Evolutionary conservation across 257 asterid species (phyloP).

Genomic region (Solanum chilense): DNA sequence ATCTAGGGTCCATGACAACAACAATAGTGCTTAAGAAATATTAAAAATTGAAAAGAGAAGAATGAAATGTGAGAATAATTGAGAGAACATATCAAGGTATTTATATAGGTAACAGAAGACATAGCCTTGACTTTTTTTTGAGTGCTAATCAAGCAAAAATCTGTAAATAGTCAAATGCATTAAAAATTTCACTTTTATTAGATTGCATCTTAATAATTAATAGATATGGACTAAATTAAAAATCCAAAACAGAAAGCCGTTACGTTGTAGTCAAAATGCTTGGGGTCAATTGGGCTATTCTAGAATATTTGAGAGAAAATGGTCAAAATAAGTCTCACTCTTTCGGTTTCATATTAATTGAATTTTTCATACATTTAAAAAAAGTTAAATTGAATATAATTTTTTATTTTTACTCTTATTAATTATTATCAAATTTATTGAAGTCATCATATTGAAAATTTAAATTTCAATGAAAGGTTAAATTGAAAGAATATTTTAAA

Average conservation of each 20-base stretch:
- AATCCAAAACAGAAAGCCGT: background rate
- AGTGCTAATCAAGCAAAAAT: background rate
- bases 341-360: too few species aligned
- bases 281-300: background rate
- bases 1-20: slow-evolving; percentile 43
- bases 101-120: slow-evolving; percentile 16
- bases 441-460: too few species aligned
- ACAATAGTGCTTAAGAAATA: background rate
- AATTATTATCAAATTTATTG: background rate
- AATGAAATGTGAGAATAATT: background rate
- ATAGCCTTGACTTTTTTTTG: background rate
- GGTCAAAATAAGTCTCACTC: background rate
- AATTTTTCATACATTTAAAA: too few species aligned
- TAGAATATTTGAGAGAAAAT: background rate
- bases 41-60: background rate
- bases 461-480: too few species aligned
- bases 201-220: background rate
- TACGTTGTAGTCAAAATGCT: background rate
- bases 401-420: too few species aligned
- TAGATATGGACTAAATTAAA: background rate
- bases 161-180: background rate
- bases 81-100: slow-evolving; percentile 15
- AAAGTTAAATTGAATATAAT: too few species aligned
- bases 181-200: background rate
- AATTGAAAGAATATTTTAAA: background rate